Evolutionary conservation across 768 basidiomycete genomes (phyloP), one percentile per base, ranked within the genome.

Genomic region (Rhodotorula toruloides): DNA sequence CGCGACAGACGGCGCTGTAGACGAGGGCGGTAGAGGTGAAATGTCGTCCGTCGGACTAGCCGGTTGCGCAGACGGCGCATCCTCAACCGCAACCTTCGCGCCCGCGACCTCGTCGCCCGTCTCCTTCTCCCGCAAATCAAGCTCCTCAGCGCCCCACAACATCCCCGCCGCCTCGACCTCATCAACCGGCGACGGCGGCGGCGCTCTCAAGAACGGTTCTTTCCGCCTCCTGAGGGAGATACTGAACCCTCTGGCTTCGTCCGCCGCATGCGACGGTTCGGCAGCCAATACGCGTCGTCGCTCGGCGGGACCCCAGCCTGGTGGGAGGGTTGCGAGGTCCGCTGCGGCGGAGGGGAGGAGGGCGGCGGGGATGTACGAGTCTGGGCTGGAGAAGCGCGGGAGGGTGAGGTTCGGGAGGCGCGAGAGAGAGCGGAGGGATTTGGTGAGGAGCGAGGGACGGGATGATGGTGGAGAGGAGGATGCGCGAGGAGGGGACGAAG

Each of bases 271-370:
- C 21, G 56, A 58, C 14, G 66, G 66, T 36, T 67, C 66, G 2
- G 56, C 57, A 5, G 57, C 66, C 19, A 67, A 52, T 10, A 67
- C 53, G 44, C 66, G 61, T 1, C 66, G 40, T 8, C 66, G 48
- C 42, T 67, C 66, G 29, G n/a, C 36, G 21, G 66, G 52, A 0
- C 66, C 66, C 66, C 66, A 67, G 19, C 66, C 66, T 9, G 66
- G 52, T 12, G 36, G 40, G 37, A 63, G 37, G 6, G 31, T 3
- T 9, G 60, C 16, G 42, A 55, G 37, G 21, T 49, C 46, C 2
- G 36, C 37, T 1, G 29, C 29, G 2, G 31, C 32, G 11, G 64
- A 46, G 11, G 49, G 40, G 1, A 47, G 44, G 1, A 27, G 29
- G 9, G 53, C 36, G 13, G 32, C 27, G 10, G 47, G 3, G 39